Evolutionary conservation across 2,329 filamentous ascomycete species (phyloP), one percentile per base, ranked within the genome.

Genomic region (Chaetothyriales sp.): DNA sequence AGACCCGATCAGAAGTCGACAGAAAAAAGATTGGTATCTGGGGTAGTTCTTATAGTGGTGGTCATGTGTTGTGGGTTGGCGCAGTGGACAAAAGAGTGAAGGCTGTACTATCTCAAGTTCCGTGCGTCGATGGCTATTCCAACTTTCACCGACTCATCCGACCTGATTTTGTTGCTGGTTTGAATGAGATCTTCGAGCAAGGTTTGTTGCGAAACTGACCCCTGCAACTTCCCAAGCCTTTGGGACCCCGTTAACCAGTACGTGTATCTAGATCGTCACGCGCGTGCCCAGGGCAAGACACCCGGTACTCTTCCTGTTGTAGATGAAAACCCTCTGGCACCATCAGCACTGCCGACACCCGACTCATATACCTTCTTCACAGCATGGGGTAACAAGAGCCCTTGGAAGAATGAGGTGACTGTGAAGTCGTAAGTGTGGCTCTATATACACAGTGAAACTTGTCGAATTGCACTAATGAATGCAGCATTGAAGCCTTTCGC

Each of bases 41-140:
- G 68, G 69, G 69, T 5, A 60, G 64, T 46, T 70, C 67, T 2
- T 65, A 67, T 54, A 64, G 61, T 52, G 69, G 68, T 22, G 69
- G 68, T n/a, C 64, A 71, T 60, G 67, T 67, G 5, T 55, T 72
- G 1, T 61, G 58, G 49, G 63, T 69, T 45, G 68, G 62, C 19
- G 69, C 70, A 15, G 59, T 64, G 2, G 69, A 73, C 52, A 61
- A 61, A 28, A 58, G 69, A 18, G 66, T 72, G 45, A 70, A 71
- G 53, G 67, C 62, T 15, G 68, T 71, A 1, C 54, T 72, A 13
- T 61, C 56, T 46, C 68, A 70, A 53, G 64, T 63, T n/a, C 65
- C 66, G 19, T 62, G 57, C n/a, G 64, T 67, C n/a, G 59, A 63
- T 56, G 69, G 66, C 15, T 68, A 60, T 60, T 56, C 56, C n/a